Base-by-base conservation (phyloP, 2,329 filamentous ascomycete genomes). In the Fusarium nurragi region DNA sequence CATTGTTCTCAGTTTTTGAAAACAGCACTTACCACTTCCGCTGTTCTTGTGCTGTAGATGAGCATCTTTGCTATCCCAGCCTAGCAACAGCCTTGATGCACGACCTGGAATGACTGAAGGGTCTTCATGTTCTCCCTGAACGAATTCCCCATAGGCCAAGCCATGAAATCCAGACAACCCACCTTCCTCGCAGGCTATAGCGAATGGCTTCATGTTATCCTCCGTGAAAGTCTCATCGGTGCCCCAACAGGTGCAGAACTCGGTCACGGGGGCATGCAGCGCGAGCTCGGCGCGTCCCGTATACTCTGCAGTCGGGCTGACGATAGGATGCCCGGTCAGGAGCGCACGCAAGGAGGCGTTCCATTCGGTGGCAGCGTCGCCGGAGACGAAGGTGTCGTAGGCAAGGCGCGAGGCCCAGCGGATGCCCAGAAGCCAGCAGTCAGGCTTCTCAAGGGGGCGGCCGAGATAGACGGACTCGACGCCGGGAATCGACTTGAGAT, bases 11-110 rank as follows among this genome's bases (percentile, higher is more conserved):
- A n/a, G 18, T 16, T 19, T 36, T 18, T n/a, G n/a, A 18, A 26
- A 23, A 8, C 18, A 12, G 19, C 22, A 46, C 74, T 46, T 60
- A 76, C 76, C 57, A 51, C 72, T 76, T 11, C 69, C 72, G 16
- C 69, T 68, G 22, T 70, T 74, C 26, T 71, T 74, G 51, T 77
- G 68, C 16, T 73, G 70, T 28, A 77, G 37, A 64, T 80, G 78
- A 19, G 74, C 77, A 36, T 77, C 76, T 60, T 72, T 77, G 58
- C 73, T 77, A 18, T 80, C 77, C 78, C 78, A 80, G 6, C 78
- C 78, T 34, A 79, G 57, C 22, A 80, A 55, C 57, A 78, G 64
- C 50, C 74, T 67, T 14, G 72, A 75, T 13, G 75, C 73, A 28
- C 68, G 69, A 4, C 72, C 75, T 44, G 72, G 67, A 22, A 74